Evolutionary conservation across 73 alveolate genomes (phyloP).

Genomic region (Uronychia binucleata): DNA sequence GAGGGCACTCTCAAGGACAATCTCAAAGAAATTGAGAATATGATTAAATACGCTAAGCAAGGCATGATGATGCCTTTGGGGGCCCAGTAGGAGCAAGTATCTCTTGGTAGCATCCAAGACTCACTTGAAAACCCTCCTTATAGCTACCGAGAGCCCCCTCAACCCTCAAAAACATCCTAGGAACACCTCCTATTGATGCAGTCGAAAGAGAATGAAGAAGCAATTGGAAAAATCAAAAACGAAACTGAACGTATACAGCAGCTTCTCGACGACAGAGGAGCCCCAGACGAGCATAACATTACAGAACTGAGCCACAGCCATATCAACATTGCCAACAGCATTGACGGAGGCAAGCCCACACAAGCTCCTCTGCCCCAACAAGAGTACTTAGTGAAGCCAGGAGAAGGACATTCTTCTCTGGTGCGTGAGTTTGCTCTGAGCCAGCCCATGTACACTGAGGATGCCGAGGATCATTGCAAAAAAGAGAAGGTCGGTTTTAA

Average conservation of each 20-base stretch:
- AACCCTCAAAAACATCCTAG: neutral
- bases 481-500: no score
- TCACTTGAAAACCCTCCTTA: neutral
- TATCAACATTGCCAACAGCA: neutral
- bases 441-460: no score
- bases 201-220: no score
- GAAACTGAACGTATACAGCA: no score
- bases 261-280: no score
- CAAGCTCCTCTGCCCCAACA: no score
- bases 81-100: neutral
- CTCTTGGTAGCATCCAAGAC: neutral
- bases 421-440: neutral
- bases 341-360: neutral
- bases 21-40: neutral
- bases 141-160: neutral
- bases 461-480: no score
- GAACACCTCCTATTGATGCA: neutral
- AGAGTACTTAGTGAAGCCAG: neutral
- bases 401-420: neutral
- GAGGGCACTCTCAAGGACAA: neutral
- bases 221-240: no score
- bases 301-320: neutral
- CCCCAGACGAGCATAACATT: neutral
- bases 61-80: neutral
- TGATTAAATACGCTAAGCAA: neutral